Base-by-base conservation (phyloP, 768 basidiomycete genomes). In the Russula olivacea region DNA sequence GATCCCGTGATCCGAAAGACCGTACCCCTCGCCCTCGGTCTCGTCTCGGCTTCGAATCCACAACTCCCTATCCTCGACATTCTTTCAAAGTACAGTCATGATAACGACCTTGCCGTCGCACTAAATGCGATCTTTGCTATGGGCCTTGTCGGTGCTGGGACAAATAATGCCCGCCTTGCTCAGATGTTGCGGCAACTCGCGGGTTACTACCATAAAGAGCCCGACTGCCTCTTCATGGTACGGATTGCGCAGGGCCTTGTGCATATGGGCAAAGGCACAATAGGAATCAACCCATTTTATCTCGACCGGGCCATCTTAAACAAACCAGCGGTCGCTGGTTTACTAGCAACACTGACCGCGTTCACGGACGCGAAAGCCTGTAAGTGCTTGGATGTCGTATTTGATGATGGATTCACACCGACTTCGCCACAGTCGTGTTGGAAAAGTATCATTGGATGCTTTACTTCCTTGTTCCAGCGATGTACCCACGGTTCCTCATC, bases 261-360 rank as follows among this genome's bases (percentile, higher is more conserved):
- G n/a, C 93, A 98, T 74, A 95, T 98, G 95, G 97, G 97, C 74
- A 99, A 99, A 76, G 97, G 97, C 40, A 98, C 95, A 15, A 91
- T 99, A 72, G 91, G 91, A 12, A 78, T 99, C 69, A 98, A 96
- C 73, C 96, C 97, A 4, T 98, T 97, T 87, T 98, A 91, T 82
- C 83, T 83, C 38, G 96, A 98, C 74, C 84, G 96, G 43, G 84
- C 82, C 58, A 87, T 96, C 71, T 89, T 98, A 88, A 90, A 85
- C 70, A 83, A 88, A 56, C 85, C 91, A 1, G 93, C 93, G 6
- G 81, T 97, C 15, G 93, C 94, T 40, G 97, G 96, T 54, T 74
- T 98, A 43, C 75, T 99, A 61, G 87, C 93, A 12, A 89, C 91
- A 0, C 71, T 98, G 59, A 87, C 91, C 4, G 93, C 93, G 28